Conservation (phyloP, 306 rosid genomes). For the Fagus crenata region DNA sequence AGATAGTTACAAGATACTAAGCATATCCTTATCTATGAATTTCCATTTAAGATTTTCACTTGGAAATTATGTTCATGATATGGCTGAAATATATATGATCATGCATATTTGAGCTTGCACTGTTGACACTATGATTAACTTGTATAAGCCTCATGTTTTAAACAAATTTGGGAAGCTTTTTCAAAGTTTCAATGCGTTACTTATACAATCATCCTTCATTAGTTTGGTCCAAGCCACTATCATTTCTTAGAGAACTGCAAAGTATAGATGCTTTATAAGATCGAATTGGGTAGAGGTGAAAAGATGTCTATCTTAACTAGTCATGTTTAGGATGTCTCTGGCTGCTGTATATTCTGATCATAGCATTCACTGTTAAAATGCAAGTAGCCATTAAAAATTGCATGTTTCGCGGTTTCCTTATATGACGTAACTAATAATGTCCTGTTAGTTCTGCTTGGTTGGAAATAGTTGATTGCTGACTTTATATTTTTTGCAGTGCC, state of each 20-base stretch:
- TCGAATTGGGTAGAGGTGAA: background rate
- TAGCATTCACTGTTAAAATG: too few species aligned
- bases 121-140: background rate
- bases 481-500: slow-evolving; percentile 27
- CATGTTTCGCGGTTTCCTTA: too few species aligned
- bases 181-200: background rate
- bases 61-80: background rate
- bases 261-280: background rate
- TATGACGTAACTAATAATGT: background rate
- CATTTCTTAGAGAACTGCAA: background rate
- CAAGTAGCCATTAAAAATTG: too few species aligned
- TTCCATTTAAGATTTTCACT: background rate
- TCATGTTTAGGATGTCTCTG: too few species aligned
- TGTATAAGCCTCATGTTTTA: background rate
- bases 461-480: background rate
- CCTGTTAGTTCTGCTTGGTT: background rate
- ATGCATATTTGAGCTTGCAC: background rate
- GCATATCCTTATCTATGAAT: background rate
- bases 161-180: background rate
- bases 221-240: too few species aligned
- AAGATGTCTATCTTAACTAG: too few species aligned
- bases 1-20: background rate
- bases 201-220: background rate
- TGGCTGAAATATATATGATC: background rate
- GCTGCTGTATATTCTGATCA: too few species aligned